phyloP scores from a whole-genome alignment of 2,329 filamentous ascomycete genomes.

The Cytospora leucostoma region DNA sequence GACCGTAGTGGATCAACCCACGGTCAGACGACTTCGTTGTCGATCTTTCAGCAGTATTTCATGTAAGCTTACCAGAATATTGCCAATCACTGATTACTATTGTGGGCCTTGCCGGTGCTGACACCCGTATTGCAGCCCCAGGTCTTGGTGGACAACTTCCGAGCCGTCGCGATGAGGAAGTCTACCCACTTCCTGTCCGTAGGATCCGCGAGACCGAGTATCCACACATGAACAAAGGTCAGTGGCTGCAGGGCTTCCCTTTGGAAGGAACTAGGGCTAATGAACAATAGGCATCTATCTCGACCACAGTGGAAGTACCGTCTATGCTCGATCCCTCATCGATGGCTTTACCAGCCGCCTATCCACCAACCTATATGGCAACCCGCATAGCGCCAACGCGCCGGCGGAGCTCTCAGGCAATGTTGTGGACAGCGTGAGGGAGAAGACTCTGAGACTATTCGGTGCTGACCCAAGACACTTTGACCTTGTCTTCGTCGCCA shows the following conservation, averaged over 20 bases:
- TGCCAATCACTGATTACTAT: not conserved
- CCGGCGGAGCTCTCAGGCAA: constrained; percentile 60
- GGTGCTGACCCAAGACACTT: constrained; percentile 60
- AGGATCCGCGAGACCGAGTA: constrained; percentile 43
- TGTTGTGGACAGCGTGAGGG: constrained; percentile 57
- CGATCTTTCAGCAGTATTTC: constrained; percentile 18
- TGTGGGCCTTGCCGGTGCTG: not conserved
- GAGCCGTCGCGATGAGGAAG: constrained; percentile 13
- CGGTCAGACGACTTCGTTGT: constrained; percentile 17
- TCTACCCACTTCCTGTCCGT: constrained; percentile 34
- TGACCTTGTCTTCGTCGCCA: constrained; percentile 75
- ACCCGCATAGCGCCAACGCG: constrained; percentile 66
- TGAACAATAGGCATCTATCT: constrained; percentile 49
- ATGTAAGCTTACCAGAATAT: constrained; percentile 13
- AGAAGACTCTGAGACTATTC: constrained; percentile 57
- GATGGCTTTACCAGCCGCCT: constrained; percentile 58
- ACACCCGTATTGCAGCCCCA: constrained; percentile 5
- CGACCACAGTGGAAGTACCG: constrained; percentile 59
- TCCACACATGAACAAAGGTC: constrained; percentile 45
- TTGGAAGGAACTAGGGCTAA: not conserved
- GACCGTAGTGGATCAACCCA: constrained; percentile 8
- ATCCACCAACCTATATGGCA: constrained; percentile 61
- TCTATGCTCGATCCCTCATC: constrained; percentile 60
- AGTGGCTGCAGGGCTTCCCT: constrained; percentile 14
- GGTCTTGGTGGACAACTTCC: not conserved